Base-by-base conservation (phyloP, 78 protist species). In the Speleostelium caveatum region DNA sequence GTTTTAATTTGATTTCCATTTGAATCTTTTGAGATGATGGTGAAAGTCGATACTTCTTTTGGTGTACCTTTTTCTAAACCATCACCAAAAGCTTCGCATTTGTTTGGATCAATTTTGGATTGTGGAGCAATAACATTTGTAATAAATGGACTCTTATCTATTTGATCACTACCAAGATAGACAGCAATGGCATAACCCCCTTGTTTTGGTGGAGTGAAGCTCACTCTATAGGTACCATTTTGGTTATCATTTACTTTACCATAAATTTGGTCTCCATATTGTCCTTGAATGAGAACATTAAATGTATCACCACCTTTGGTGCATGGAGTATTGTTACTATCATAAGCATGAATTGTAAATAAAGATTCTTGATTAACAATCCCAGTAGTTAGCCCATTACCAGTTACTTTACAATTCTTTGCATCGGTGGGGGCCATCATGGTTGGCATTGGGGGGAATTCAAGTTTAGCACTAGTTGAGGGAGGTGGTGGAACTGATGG, bases 171-270 rank as follows among this genome's bases (percentile, higher is more conserved):
- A 8, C 60, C 87, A 7, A 89, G 21, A 61, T 89, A 77, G n/a
- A 89, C 77, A 2, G 87, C 94, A 22, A 87, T 72, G 12, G 94
- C 94, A 38, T 77, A 89, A 2, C 94, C 94, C 28, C 96, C 96
- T 8, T 19, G 69, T 8, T 55, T 49, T 32, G 68, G 85, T 12
- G 96, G 96, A 0, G 35, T 35, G 28, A 62, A 93, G 7, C 26
- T 22, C 17, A 39, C 96, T 55, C 21, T 19, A 17, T 93, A 93
- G 1, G 90, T n/a, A 45, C 96, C 96, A 41, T 87, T 53, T 0
- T 60, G 62, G 3, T 75, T 33, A 75, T 93, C 96, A 2, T 32
- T 22, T 2, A 93, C 93, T 1, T 59, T 79, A 28, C 86, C 94
- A 69, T 83, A 83, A 10, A 79, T 55, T 42, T 83, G 90, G 69